phyloP scores from a whole-genome alignment of 495 filamentous ascomycete species.

The Massariosphaeria phaeospora region DNA sequence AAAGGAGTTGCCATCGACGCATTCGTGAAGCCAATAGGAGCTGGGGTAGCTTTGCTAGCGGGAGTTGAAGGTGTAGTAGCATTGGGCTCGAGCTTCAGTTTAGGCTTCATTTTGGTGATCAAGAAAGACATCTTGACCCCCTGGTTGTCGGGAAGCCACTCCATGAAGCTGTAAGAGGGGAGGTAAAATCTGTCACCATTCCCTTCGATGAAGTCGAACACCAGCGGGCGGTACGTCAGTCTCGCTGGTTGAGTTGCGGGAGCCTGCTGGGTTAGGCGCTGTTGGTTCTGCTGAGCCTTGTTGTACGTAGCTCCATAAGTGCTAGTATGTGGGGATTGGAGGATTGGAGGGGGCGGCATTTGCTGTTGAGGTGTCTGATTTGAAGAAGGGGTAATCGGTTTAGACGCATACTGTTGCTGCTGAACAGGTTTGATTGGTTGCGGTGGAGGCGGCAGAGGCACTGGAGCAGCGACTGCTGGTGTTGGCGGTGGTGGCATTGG shows the following conservation, averaged over 20 bases:
- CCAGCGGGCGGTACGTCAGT: constrained; percentile 56
- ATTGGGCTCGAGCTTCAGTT: constrained; percentile 39
- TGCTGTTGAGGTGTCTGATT: neutral
- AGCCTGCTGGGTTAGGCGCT: neutral
- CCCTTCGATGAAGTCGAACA: constrained; percentile 75
- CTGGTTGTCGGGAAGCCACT: constrained; percentile 51
- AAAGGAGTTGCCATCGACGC: neutral
- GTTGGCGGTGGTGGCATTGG: constrained; percentile 13
- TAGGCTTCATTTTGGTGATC: constrained; percentile 56
- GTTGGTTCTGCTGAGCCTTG: constrained; percentile 14
- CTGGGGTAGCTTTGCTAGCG: neutral
- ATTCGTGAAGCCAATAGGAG: neutral
- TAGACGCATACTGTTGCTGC: neutral
- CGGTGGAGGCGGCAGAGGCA: constrained; percentile 2
- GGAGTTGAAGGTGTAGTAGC: constrained; percentile 3
- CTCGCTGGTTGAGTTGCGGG: constrained; percentile 48
- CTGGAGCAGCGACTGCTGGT: neutral
- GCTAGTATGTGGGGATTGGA: constrained; percentile 19
- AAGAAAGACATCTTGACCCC: constrained; percentile 61
- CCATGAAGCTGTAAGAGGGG: constrained; percentile 79
- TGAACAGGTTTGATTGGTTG: constrained; percentile 7
- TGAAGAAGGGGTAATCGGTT: constrained; percentile 14
- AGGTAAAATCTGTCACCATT: constrained; percentile 85
- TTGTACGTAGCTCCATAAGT: constrained; percentile 6
- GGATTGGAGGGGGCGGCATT: constrained; percentile 6